Base-by-base conservation (phyloP, 495 filamentous ascomycete genomes). In the Astrothelium subdiscretum region DNA sequence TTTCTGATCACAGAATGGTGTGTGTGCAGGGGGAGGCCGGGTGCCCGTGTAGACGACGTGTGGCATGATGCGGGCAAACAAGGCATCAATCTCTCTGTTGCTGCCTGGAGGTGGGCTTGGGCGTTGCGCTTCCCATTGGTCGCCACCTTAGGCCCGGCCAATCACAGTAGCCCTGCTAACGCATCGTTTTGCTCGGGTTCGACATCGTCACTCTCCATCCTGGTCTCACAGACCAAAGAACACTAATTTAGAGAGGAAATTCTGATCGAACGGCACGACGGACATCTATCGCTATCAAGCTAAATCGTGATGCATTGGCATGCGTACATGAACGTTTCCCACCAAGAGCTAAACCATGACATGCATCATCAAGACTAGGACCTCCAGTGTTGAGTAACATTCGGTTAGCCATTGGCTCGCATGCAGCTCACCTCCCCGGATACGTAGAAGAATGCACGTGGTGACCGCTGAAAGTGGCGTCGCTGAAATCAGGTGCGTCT, bases 31-130 rank as follows among this genome's bases (percentile, higher is more conserved):
- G 15, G 8, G 35, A 38, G 35, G 15, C 35, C 35, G 35, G 15
- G 35, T 6, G 35, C 35, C 35, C 0, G 35, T 38, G 35, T 6
- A 38, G 35, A 15, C 35, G 35, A 8, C 8, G 35, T 15, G 15
- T 38, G 35, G 35, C 35, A 15, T 38, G 35, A 38, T 38, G 48
- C 48, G 12, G 22, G 48, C 22, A 3, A n/a, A n/a, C 48, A 54
- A 54, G 48, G 48, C 48, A 54, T 20, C 26, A 12, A 54, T 54
- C 5, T 54, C 22, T 29, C 24, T 54, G 48, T 29, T 54, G 48
- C 48, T 54, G 48, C 48, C 48, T 54, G 48, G 48, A 54, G 48
- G 12, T 54, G 48, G 43, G 48, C 48, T 54, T 12, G 48, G 48
- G 48, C 48, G 48, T 54, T 8, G 24, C 29, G n/a, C 8, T 54